A percentile compares a stretch with the other conserved stretches of the same genome.
phyloP scores from a whole-genome alignment of 345 rosid genomes.

The Salix arbutifolia region DNA sequence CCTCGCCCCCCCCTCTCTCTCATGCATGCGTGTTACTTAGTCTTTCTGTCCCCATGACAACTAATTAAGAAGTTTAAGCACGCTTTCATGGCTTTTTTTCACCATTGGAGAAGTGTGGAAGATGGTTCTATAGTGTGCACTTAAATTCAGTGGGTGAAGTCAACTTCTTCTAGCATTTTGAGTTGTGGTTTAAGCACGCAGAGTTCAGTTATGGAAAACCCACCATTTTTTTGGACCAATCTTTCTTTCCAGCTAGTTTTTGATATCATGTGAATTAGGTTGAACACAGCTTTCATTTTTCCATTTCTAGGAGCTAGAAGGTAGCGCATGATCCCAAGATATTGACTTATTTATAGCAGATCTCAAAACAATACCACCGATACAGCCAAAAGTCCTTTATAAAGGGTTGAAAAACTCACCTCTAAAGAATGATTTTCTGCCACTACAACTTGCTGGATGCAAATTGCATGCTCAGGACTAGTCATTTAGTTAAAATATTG shows the following conservation, averaged over 20 bases:
- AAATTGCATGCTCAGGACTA: not conserved
- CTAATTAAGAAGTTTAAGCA: conserved; percentile 10
- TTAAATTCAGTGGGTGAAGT: not conserved
- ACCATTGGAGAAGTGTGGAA: not conserved
- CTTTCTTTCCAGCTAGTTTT: not conserved
- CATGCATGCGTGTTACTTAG: conserved; percentile 3
- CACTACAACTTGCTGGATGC: not conserved
- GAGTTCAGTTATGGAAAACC: not conserved
- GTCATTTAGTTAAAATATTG: not conserved
- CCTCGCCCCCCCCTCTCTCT: not conserved
- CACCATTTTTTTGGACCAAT: not conserved
- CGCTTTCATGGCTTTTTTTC: not conserved
- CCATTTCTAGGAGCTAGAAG: not conserved
- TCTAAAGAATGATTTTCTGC: not conserved
- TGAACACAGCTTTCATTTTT: not conserved
- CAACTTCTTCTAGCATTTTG: not conserved
- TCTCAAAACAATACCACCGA: not conserved
- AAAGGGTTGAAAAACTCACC: not conserved
- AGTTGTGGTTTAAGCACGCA: too few relatives aligned
- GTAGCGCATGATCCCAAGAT: not conserved
- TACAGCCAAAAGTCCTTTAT: not conserved
- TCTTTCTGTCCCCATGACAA: conserved; percentile 16
- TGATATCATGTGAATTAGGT: not conserved
- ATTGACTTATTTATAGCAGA: not conserved
- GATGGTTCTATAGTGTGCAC: not conserved